These are phyloP conservation scores for Neonectria hederae DNA, from an alignment of 2,329 filamentous ascomycete genomes.

Conservation along the genomic window DNA sequence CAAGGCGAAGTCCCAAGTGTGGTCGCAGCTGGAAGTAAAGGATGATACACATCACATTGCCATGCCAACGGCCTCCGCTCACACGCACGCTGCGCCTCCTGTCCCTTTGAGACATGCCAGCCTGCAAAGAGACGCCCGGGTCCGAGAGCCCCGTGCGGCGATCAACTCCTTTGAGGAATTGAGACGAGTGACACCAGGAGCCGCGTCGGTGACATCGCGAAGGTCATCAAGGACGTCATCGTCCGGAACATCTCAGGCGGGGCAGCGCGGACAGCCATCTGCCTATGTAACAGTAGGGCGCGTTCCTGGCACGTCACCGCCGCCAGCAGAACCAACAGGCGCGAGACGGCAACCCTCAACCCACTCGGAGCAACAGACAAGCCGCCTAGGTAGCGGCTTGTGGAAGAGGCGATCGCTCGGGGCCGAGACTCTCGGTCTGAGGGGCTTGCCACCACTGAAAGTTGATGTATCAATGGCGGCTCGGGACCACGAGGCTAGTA, in stretches of 20 bases:
- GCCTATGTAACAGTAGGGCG: not conserved
- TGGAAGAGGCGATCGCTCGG: slow-evolving; percentile 37
- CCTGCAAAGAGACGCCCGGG: slow-evolving; percentile 24
- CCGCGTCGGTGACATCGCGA: not conserved
- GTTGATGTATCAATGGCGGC: slow-evolving; percentile 24
- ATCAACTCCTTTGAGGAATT: not conserved
- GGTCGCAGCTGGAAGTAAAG: slow-evolving; percentile 5
- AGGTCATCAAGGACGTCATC: not conserved
- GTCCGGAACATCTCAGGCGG: not conserved
- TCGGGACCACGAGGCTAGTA: slow-evolving; percentile 22
- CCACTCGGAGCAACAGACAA: slow-evolving; percentile 8
- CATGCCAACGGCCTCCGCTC: slow-evolving; percentile 12
- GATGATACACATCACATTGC: not conserved
- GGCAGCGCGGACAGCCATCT: not conserved
- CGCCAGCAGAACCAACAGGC: not conserved
- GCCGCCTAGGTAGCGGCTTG: slow-evolving; percentile 19
- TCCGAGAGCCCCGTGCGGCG: not conserved
- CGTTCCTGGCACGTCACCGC: not conserved
- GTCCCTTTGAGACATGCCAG: slow-evolving; percentile 39
- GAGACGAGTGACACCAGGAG: slow-evolving; percentile 20
- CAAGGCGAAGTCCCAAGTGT: not conserved
- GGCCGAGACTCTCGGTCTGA: slow-evolving; percentile 33
- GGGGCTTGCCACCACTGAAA: slow-evolving; percentile 31
- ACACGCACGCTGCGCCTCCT: slow-evolving; percentile 4
- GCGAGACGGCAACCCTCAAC: slow-evolving; percentile 15